Conservation (phyloP, 345 rosid species). For the Syzygium jambos region DNA sequence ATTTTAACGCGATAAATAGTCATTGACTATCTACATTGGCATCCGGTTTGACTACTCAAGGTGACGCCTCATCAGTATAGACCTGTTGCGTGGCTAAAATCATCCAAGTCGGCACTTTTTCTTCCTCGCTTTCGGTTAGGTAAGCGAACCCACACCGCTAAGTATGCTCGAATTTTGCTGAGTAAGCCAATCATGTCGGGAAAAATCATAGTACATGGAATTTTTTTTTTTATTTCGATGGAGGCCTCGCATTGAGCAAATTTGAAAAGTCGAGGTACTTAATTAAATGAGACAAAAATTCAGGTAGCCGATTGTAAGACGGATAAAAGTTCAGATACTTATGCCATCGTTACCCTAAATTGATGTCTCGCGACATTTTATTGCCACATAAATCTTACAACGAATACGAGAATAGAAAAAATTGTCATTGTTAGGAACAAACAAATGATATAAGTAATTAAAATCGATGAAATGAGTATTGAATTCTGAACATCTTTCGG, state of each 20-base stretch:
- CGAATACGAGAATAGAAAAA: background rate
- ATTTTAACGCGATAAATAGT: background rate
- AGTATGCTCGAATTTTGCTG: background rate
- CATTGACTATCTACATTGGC: background rate
- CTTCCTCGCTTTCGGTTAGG: background rate
- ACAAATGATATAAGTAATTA: background rate
- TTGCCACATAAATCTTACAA: background rate
- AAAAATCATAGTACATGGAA: background rate
- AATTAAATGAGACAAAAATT: background rate
- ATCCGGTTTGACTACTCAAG: background rate
- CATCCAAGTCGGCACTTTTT: background rate
- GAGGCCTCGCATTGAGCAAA: background rate
- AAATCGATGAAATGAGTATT: background rate
- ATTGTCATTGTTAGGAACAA: background rate
- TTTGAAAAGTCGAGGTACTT: background rate
- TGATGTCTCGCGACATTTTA: background rate
- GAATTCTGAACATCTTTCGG: rapidly evolving
- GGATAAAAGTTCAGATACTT: background rate
- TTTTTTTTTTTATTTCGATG: background rate
- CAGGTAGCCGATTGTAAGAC: rapidly evolving
- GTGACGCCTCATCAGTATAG: background rate
- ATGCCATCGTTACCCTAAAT: background rate
- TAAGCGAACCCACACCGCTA: background rate
- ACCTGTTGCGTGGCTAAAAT: background rate
- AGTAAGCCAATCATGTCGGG: background rate